phyloP scores from a whole-genome alignment of 768 basidiomycete genomes.

The Boletus rubroflammeus region DNA sequence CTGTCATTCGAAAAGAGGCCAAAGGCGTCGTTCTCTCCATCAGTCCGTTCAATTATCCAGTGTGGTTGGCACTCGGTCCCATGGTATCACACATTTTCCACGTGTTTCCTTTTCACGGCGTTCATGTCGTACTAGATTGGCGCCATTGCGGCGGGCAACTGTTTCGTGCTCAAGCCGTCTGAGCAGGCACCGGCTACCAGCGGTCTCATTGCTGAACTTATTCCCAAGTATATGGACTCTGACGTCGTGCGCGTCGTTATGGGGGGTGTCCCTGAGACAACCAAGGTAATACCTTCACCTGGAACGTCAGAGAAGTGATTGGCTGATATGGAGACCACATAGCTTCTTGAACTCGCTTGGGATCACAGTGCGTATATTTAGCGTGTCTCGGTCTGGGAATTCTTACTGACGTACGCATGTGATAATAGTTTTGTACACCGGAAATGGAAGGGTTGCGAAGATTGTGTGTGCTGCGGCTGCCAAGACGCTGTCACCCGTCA shows the following conservation, averaged over 20 bases:
- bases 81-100: slow-evolving; percentile 40
- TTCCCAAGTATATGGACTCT: slow-evolving; percentile 73
- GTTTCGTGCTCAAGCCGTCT: slow-evolving; percentile 72
- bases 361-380: slow-evolving; percentile 42
- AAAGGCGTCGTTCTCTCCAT: slow-evolving; percentile 75
- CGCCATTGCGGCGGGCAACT: slow-evolving; percentile 77
- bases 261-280: slow-evolving; percentile 63
- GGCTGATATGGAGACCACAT: background rate
- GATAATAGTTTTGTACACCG: slow-evolving; percentile 50
- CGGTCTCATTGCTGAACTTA: slow-evolving; percentile 58
- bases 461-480: slow-evolving; percentile 74
- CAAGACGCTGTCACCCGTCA: slow-evolving; percentile 68
- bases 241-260: slow-evolving; percentile 65
- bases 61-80: slow-evolving; percentile 56
- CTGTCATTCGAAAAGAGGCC: slow-evolving; percentile 67
- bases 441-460: slow-evolving; percentile 55
- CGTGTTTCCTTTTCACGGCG: background rate
- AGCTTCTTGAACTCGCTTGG: slow-evolving; percentile 76
- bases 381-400: background rate
- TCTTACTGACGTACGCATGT: background rate
- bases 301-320: background rate
- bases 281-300: slow-evolving; percentile 36
- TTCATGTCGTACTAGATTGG: slow-evolving; percentile 40
- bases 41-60: slow-evolving; percentile 72
- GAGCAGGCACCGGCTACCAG: slow-evolving; percentile 59